Evolutionary conservation across 2,329 filamentous ascomycete species (phyloP).

Genomic region (Lomentospora prolificans): DNA sequence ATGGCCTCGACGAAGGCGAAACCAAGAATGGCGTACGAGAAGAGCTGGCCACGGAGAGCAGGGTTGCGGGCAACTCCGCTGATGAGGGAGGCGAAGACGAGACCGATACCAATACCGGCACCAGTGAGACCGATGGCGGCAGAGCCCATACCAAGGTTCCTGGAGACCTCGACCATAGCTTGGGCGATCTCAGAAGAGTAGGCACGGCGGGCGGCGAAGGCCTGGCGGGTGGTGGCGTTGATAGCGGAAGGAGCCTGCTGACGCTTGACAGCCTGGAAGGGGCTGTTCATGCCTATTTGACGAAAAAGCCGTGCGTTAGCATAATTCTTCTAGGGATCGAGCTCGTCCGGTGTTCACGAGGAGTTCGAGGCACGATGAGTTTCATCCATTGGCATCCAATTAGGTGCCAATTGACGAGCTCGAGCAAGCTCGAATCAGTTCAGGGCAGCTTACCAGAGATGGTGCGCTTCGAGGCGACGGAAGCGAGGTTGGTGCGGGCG

Average conservation of each 20-base stretch:
- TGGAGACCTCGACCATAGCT: slow-evolving; percentile 82
- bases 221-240: slow-evolving; percentile 52
- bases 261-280: slow-evolving; percentile 69
- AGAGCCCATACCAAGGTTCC: slow-evolving; percentile 82
- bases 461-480: slow-evolving; percentile 60
- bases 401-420: slow-evolving; percentile 10
- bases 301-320: slow-evolving; percentile 22
- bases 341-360: background rate
- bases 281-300: slow-evolving; percentile 42
- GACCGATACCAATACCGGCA: slow-evolving; percentile 92
- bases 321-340: background rate
- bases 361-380: background rate
- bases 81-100: slow-evolving; percentile 85
- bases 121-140: slow-evolving; percentile 87
- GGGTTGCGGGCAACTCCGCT: slow-evolving; percentile 90
- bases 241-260: slow-evolving; percentile 57
- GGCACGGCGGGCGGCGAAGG: slow-evolving; percentile 59
- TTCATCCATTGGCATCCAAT: slow-evolving; percentile 10
- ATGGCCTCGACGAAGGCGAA: slow-evolving; percentile 93
- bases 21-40: slow-evolving; percentile 91
- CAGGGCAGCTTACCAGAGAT: slow-evolving; percentile 53
- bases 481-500: slow-evolving; percentile 52
- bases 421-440: slow-evolving; percentile 14
- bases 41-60: slow-evolving; percentile 87
- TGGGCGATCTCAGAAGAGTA: slow-evolving; percentile 85